Evolutionary conservation across 768 basidiomycete genomes (phyloP), one percentile per base, ranked within the genome.

Genomic region (Hirschioporus abietinus): DNA sequence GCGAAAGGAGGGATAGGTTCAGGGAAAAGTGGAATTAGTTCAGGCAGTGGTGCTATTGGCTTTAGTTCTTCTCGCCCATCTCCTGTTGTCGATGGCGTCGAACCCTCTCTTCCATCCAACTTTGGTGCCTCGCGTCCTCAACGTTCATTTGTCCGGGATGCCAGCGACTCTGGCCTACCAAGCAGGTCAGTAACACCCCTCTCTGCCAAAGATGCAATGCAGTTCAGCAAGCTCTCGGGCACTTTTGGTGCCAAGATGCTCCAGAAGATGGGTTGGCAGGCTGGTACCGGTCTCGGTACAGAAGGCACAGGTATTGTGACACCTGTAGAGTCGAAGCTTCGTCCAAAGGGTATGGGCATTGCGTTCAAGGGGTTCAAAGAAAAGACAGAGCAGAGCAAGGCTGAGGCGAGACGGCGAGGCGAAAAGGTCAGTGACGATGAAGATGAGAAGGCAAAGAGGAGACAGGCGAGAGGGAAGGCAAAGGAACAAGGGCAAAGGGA

Each of bases 231-330:
- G 71, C 82, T 99, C 15, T 81, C 85, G 58, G 84, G 86, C 18
- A 82, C 90, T 0, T 89, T 94, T 68, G 96, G 95, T 70, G 92
- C 96, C 23, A 89, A 89, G 66, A 87, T 99, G 86, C 85, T 99
- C 25, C 86, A 86, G 34, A 99, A 96, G 80, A 95, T 96, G 90
- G 97, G 97, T 8, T 99, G 97, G 96, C 82, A 88, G 73, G 79
- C 89, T 0, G 96, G 89, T 3, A 82, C 82, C 2, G 95, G 95
- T 70, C 82, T 96, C 9, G 95, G 95, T 68, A 76, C 83, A 1
- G 77, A 78, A 1, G 89, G 90, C 0, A 87, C 90, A 70, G 95
- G 95, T 71, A 96, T 96, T 63, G 86, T 93, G n/a, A 87, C 88
- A 5, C 95, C 95, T 0, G 82, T 97, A 17, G 93, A 96, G 74